phyloP scores from a whole-genome alignment of 768 basidiomycete genomes.

The Tylopilus subfusipes region DNA sequence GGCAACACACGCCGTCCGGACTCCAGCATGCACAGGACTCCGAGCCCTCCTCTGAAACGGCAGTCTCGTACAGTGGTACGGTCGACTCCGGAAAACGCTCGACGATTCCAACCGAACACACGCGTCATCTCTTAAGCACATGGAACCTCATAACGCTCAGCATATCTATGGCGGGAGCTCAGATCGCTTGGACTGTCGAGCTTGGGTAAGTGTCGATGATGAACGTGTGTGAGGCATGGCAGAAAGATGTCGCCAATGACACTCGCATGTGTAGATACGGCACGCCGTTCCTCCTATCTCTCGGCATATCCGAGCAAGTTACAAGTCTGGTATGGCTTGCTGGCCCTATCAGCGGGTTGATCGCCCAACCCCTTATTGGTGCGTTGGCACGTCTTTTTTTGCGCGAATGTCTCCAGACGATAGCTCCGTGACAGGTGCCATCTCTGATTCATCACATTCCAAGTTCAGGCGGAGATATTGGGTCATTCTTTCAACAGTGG shows the following conservation, averaged over 20 bases:
- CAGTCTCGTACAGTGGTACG: constrained; percentile 31
- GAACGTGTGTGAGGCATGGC: constrained; percentile 1
- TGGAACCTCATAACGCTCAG: constrained; percentile 80
- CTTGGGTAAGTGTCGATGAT: constrained; percentile 60
- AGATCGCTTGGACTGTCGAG: constrained; percentile 95
- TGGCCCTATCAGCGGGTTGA: constrained; percentile 90
- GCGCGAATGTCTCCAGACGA: neutral
- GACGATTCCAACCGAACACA: constrained; percentile 18
- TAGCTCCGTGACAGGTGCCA: constrained; percentile 58
- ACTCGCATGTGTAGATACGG: constrained; percentile 64
- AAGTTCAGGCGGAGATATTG: constrained; percentile 90
- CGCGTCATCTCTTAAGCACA: constrained; percentile 36
- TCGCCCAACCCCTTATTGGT: constrained; percentile 99
- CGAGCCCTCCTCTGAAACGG: constrained; percentile 19
- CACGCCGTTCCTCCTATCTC: constrained; percentile 83
- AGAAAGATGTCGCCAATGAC: neutral
- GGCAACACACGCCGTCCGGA: constrained; percentile 27
- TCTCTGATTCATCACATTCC: constrained; percentile 91
- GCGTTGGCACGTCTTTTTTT: neutral
- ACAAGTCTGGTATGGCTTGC: constrained; percentile 96
- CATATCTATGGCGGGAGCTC: constrained; percentile 91
- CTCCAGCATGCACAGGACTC: constrained; percentile 22
- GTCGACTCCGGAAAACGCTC: constrained; percentile 28
- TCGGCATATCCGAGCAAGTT: constrained; percentile 81
- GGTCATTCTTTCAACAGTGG: constrained; percentile 83